Base-by-base conservation (phyloP, 345 rosid genomes). In the Gossypium australe region DNA sequence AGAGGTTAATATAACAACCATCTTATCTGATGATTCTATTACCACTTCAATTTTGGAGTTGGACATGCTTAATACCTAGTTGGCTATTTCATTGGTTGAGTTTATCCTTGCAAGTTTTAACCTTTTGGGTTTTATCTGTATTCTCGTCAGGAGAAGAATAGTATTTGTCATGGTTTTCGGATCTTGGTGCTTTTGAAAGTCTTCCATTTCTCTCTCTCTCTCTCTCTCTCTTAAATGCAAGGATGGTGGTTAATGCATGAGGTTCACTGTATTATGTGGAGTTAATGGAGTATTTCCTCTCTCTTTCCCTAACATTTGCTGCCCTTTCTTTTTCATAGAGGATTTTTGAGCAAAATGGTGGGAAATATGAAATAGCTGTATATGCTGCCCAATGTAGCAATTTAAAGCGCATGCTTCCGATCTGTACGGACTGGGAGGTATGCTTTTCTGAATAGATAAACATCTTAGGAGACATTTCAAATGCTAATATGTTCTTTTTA, bases 351-450 rank as follows among this genome's bases (percentile, higher is more conserved):
- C 93, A 87, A 82, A 84, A 85, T 81, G 94, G 90, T 72, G 84
- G 94, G 67, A 95, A 91, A 82, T 88, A 82, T 78, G 99, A 95
- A 89, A 83, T 87, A 73, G 99, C 93, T 79, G 86, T 91, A 41
- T 93, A 88, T 86, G 98, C 99, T 76, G 80, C 85, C 55, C 98
- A 86, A 59, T 95, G 96, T 83, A 89, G 99, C 86, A 87, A 95
- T 84, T 84, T 95, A 71, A 90, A 85, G 87, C 91, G 89, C 62
- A 84, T 93, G 90, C 90, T 95, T 84, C 91, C 96, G 44, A 79
- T 88, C 77, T 93, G 99, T 83, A 84, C 92, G 18, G 96, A 95
- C 83, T 95, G 99, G 99, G 99, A 95, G 99, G 98, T 95, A 84
- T 25, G 57, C 47, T 43, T 76, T 76, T 71, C 11, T 11, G 3